Evolutionary conservation across 2,329 filamentous ascomycete genomes (phyloP), one percentile per base, ranked within the genome.

Genomic region (Pseudophaeomoniella oleicola): DNA sequence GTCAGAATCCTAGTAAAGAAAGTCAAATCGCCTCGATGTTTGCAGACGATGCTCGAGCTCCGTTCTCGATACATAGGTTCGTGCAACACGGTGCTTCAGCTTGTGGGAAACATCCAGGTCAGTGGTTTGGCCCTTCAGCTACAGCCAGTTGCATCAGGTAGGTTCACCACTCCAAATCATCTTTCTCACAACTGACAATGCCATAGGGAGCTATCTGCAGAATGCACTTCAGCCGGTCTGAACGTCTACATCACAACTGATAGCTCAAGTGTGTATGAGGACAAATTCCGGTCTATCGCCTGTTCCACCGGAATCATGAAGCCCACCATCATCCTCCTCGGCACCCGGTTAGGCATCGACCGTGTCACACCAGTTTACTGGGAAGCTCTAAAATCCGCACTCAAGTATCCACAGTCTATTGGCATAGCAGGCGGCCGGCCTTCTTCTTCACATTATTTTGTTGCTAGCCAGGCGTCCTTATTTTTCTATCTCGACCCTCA

Each of bases 71-170:
- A 47, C 90, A 98, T 51, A 83, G 79, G 42, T 98, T 98, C 51
- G 90, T 98, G 22, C 69, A 78, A 37, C 81, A 94, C 48, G 90
- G 90, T 13, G 86, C 86, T 16, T 68, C 72, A 22, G 79, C 81
- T 2, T 98, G 90, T 57, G 87, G 85, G 3, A 96, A 94, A 58
- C 83, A 92, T 51, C 90, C 90, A 0, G 90, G 90, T 27, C 85
- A 96, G 59, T 98, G 90, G 90, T 98, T 98, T 59, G 90, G 90
- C 0, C 90, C 90, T n/a, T 94, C 86, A 13, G 90, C 90, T 4
- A 92, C 90, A 6, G 87, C 90, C 33, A 76, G 80, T 39, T 96
- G 90, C 56, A 94, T 98, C 46, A 80, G 90, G 86, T 92, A 63
- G 56, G 81, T 60, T 32, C 3, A 33, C n/a, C 36, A 29, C 33